Evolutionary conservation across 139 green algal genomes (phyloP), one percentile per base, ranked within the genome.

Genomic region (Axilococcus clingmanii): DNA sequence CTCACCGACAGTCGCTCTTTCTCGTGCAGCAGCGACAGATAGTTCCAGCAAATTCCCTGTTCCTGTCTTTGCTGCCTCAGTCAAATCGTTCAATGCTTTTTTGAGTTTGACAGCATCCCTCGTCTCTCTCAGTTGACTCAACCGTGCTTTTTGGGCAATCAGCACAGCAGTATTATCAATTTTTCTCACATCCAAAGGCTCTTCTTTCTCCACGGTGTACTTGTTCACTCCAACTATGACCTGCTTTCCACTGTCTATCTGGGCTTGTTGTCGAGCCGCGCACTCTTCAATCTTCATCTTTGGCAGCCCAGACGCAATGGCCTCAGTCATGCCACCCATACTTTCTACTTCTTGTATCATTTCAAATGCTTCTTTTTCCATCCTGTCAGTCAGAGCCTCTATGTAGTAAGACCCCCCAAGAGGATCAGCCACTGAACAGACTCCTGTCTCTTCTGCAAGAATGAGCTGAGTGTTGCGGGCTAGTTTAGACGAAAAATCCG

Each of bases 171-270:
- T 49, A 55, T 86, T 84, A 71, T 84, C 76, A 19, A 84, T 84
- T 45, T 50, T 48, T 9, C 76, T 57, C 29, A 82, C 54, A 15
- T 64, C 65, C 15, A 66, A 15, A 9, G 15, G 50, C 34, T 84
- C 57, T 28, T 46, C 23, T 37, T 42, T 36, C 20, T 30, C 51
- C 34, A 32, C 34, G 32, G 37, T 41, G 32, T 83, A 85, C 55
- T 86, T 85, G 59, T 85, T 85, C 19, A 85, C 77, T 7, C 74
- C 76, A 20, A 85, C 75, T 11, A 85, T 65, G 23, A 81, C 71
- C 48, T 85, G 73, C 25, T 32, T 44, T 34, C 73, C 73, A 40
- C 53, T 74, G 60, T 86, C 77, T 25, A 86, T 78, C 38, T 59
- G 63, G 2, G 78, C 78, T 65, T 86, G 75, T 60, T 71, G 63